A percentile compares a stretch with the other conserved stretches of the same genome.
phyloP scores from a whole-genome alignment of 768 basidiomycete genomes.

The Naganishia onofrii region DNA sequence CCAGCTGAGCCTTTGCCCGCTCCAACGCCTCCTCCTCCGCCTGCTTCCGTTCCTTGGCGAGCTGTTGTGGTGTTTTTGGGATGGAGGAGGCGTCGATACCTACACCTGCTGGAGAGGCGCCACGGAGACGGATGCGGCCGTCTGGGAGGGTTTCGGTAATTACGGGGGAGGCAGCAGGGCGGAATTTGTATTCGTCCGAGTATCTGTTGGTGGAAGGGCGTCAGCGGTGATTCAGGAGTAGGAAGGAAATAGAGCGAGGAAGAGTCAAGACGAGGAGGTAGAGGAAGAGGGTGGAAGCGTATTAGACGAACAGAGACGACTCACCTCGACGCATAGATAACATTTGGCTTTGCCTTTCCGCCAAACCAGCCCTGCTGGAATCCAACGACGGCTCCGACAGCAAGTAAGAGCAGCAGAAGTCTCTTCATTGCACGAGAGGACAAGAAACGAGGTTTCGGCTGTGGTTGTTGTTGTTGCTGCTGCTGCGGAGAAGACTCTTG shows the following conservation, averaged over 20 bases:
- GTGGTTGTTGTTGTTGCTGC: background rate
- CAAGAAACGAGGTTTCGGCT: background rate
- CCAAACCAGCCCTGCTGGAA: slow-evolving; percentile 19
- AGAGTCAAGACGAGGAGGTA: background rate
- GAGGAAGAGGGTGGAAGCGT: slow-evolving; percentile 6
- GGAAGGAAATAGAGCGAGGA: background rate
- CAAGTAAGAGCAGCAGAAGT: background rate
- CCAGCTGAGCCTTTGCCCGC: slow-evolving; percentile 44
- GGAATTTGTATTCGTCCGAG: slow-evolving; percentile 74
- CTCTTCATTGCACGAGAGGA: background rate
- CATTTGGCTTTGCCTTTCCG: slow-evolving; percentile 51
- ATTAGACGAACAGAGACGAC: slow-evolving; percentile 35
- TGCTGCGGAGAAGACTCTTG: background rate
- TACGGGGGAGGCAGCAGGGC: slow-evolving; percentile 80
- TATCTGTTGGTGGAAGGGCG: slow-evolving; percentile 58
- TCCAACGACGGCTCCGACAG: background rate
- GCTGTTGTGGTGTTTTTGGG: slow-evolving; percentile 40
- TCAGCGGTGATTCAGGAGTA: too few species aligned
- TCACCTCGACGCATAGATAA: slow-evolving; percentile 67
- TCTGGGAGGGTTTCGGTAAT: slow-evolving; percentile 73
- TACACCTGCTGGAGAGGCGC: slow-evolving; percentile 59
- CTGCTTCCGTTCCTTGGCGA: slow-evolving; percentile 37
- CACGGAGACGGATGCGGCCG: slow-evolving; percentile 67
- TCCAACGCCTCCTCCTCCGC: slow-evolving; percentile 44
- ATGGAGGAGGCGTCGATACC: slow-evolving; percentile 46